Evolutionary conservation across 1,284 basidiomycete genomes (phyloP).

Genomic region (Malassezia yamatoensis): DNA sequence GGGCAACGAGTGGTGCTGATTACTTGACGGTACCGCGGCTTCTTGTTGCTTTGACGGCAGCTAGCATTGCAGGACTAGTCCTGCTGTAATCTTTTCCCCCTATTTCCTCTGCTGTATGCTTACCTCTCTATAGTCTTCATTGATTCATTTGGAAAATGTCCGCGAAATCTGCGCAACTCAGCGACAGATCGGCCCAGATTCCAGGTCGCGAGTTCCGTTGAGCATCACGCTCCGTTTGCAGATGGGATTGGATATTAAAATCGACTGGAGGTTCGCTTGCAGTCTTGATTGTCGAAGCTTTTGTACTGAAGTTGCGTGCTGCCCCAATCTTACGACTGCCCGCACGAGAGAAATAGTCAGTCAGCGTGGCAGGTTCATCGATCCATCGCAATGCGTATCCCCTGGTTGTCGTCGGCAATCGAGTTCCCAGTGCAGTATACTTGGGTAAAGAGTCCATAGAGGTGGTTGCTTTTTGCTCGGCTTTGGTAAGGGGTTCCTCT

Average conservation of each 20-base stretch:
- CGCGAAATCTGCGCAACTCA: not conserved
- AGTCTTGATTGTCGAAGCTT: not conserved
- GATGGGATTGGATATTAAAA: too few species aligned
- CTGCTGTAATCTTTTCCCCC: not conserved
- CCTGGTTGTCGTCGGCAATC: not conserved
- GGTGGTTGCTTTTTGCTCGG: not conserved
- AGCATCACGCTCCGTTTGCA: constrained; percentile 5
- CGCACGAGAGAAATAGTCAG: constrained; percentile 5
- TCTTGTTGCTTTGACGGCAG: not conserved
- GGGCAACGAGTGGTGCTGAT: not conserved
- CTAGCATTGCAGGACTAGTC: not conserved
- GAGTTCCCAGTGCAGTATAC: constrained; percentile 6
- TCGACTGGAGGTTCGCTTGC: not conserved
- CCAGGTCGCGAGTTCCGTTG: constrained; percentile 2
- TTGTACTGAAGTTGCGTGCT: constrained; percentile 4
- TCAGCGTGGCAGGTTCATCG: constrained; percentile 12
- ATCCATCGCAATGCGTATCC: constrained; percentile 10
- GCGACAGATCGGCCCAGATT: constrained; percentile 6
- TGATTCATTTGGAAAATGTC: constrained; percentile 1
- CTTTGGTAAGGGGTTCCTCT: constrained; percentile 52
- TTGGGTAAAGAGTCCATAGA: not conserved
- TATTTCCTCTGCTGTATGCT: too few species aligned
- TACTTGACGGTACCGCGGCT: not conserved
- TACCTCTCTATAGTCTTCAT: too few species aligned
- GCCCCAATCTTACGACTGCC: not conserved